Conservation (phyloP, 2,329 filamentous ascomycete genomes). For the Xylariaceae sp. region DNA sequence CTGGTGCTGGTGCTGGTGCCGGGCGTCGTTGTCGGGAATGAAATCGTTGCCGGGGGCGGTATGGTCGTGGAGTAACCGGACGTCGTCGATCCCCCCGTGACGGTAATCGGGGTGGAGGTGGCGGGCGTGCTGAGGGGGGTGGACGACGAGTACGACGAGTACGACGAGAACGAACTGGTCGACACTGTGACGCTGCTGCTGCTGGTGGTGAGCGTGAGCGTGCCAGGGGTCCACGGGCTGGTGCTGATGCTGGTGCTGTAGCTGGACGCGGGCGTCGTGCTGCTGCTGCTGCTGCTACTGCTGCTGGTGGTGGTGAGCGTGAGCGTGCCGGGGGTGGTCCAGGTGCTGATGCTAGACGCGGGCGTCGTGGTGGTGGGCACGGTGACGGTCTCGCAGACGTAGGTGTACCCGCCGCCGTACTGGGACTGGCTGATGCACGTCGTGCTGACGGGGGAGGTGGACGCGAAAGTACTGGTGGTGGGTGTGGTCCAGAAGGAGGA, state of each 20-base stretch:
- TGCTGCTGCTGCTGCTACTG: slow-evolving; percentile 1
- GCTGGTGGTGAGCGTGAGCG: neutral
- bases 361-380: slow-evolving; percentile 2
- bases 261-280: slow-evolving; percentile 1
- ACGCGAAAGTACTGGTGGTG: neutral
- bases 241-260: slow-evolving; percentile 3
- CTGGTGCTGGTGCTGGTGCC: slow-evolving; percentile 2
- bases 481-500: too few species aligned
- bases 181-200: too few species aligned
- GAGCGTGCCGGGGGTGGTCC: slow-evolving; percentile 7
- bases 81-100: neutral
- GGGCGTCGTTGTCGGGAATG: neutral
- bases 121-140: slow-evolving; percentile 9
- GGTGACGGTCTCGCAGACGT: slow-evolving; percentile 14
- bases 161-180: slow-evolving; percentile 4
- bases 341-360: slow-evolving; percentile 1
- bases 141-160: slow-evolving; percentile 4
- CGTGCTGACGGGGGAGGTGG: slow-evolving; percentile 7
- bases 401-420: slow-evolving; percentile 15
- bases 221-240: slow-evolving; percentile 4
- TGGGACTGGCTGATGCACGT: slow-evolving; percentile 14
- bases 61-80: too few species aligned
- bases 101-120: slow-evolving; percentile 6
- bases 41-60: too few species aligned
- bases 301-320: neutral